Evolutionary conservation across 1,284 basidiomycete genomes (phyloP).

Genomic region (Sporisorium graminicola): DNA sequence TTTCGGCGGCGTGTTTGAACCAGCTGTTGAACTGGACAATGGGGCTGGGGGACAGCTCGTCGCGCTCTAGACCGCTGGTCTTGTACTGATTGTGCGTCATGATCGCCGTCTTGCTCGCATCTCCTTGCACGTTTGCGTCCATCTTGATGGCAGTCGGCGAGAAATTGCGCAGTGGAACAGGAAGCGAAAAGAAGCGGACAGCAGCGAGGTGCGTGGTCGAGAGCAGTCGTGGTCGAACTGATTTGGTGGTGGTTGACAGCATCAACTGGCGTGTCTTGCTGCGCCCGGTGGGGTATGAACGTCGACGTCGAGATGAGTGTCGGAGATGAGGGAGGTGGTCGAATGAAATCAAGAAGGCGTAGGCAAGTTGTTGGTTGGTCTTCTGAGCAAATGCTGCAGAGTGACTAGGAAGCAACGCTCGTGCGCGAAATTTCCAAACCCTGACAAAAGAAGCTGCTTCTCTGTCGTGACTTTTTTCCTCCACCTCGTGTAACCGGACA

Average conservation of each 20-base stretch:
- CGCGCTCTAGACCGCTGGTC: constrained; percentile 55
- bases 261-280: constrained; percentile 1
- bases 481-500: neutral
- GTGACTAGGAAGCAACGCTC: constrained; percentile 10
- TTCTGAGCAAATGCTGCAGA: constrained; percentile 25
- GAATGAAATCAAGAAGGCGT: neutral
- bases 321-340: neutral
- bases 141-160: constrained; percentile 12
- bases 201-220: neutral
- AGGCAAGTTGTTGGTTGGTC: neutral
- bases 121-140: constrained; percentile 25
- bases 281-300: neutral
- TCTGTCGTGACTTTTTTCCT: neutral
- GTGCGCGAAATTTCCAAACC: constrained; percentile 5
- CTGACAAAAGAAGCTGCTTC: neutral
- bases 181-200: constrained; percentile 1
- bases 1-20: constrained; percentile 58
- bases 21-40: constrained; percentile 64
- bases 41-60: constrained; percentile 49
- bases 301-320: constrained; percentile 1
- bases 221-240: constrained; percentile 4
- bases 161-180: neutral
- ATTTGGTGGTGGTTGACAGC: constrained; percentile 5
- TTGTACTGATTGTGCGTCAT: constrained; percentile 66
- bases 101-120: constrained; percentile 39